Conservation (phyloP, 2,329 filamentous ascomycete species). For the Pestalotiopsis fici region DNA sequence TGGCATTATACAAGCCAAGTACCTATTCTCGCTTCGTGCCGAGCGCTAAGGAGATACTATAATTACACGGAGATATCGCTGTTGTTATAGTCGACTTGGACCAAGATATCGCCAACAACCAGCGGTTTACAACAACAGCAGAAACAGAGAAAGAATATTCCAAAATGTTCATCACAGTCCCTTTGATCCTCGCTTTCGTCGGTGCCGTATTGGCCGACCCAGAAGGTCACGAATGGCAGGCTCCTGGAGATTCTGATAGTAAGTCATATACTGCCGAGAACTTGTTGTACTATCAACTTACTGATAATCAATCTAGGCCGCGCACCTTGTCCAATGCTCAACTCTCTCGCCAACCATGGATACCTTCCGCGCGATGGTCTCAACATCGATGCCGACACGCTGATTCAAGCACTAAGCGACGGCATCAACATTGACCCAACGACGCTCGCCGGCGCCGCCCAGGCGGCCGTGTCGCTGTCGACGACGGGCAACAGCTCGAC, state of each 20-base stretch:
- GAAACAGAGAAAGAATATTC: background rate
- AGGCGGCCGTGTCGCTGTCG: background rate
- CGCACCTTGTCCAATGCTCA: constrained; percentile 12
- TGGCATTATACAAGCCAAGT: background rate
- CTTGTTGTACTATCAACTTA: background rate
- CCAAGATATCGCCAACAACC: background rate
- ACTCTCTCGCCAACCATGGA: constrained; percentile 6
- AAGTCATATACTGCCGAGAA: background rate
- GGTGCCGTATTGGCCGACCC: background rate
- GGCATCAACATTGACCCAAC: constrained; percentile 5
- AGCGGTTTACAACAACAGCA: background rate
- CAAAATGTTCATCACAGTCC: background rate
- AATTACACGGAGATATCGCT: background rate
- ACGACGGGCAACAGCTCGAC: constrained; percentile 1
- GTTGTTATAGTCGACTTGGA: background rate
- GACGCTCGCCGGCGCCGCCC: background rate
- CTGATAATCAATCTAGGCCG: background rate
- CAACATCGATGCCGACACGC: background rate
- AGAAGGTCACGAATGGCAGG: background rate
- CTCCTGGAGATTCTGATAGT: background rate
- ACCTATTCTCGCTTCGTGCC: background rate
- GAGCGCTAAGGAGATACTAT: background rate
- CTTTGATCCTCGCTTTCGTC: background rate
- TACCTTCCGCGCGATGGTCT: constrained; percentile 10
- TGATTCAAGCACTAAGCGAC: background rate